Evolutionary conservation across 768 basidiomycete species (phyloP), one percentile per base, ranked within the genome.

Genomic region (Termitomyces sp.): DNA sequence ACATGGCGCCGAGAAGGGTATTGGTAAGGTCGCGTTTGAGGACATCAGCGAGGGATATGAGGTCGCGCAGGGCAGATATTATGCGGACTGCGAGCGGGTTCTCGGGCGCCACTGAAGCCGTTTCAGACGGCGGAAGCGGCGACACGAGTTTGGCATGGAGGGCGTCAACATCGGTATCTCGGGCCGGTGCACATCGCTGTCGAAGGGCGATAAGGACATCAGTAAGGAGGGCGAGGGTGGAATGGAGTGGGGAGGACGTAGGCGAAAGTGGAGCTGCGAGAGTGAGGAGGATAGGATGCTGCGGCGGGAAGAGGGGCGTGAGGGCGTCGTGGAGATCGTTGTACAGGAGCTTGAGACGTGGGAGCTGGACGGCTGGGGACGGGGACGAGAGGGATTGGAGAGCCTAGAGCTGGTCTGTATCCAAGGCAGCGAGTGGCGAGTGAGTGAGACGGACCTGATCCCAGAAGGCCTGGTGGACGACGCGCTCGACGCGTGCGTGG

Each of bases 11-110:
- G 1, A 89, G 67, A 12, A 88, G 74, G 50, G 87, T 83, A 57
- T 84, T 78, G 12, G 84, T 85, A 38, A 91, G 75, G 64, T 91
- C 89, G 32, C 79, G 73, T 67, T 84, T 87, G 85, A 91, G 87
- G n/a, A 74, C 70, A 44, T 87, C 83, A 0, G 82, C 71, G 14
- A 90, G 72, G 14, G 72, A 68, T 6, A 90, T 64, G 47, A 84
- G 78, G 3, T 74, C 72, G 60, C 74, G 82, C 33, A 80, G 66
- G 5, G 77, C 79, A 44, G 81, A 75, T 2, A 80, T 66, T n/a
- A 87, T 71, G 1, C 82, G 69, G 38, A 67, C 64, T 8, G 88
- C 82, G 5, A 86, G 74, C 10, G 71, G 50, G 16, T 61, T 48
- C 40, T 54, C 52, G 5, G n/a, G 8, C 20, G 50, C 7, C 4